Evolutionary conservation across 2,329 filamentous ascomycete species (phyloP).

Genomic region (Colletotrichum camelliae): DNA sequence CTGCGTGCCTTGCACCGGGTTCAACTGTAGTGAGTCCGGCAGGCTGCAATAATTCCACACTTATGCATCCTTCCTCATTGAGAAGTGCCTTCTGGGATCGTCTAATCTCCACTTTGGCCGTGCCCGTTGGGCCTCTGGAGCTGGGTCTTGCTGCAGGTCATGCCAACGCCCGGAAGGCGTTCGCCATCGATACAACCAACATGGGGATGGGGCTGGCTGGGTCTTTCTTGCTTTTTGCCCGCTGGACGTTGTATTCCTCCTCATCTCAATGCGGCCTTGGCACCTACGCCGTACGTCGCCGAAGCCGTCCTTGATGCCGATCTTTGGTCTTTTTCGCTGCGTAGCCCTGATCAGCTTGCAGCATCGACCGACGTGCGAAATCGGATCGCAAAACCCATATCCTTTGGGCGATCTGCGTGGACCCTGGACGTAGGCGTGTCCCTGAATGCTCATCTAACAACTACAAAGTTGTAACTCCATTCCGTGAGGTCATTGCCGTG

Average conservation of each 20-base stretch:
- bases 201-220: background rate
- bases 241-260: background rate
- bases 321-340: background rate
- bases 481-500: background rate
- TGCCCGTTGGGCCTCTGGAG: background rate
- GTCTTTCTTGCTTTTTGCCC: background rate
- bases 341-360: background rate
- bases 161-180: background rate
- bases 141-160: conserved; percentile 7
- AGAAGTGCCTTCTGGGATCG: background rate
- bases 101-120: background rate
- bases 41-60: background rate
- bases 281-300: background rate
- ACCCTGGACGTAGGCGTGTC: background rate
- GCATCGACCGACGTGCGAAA: background rate
- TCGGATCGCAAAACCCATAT: background rate
- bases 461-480: background rate
- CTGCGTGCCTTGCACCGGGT: background rate
- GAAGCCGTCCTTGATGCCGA: background rate
- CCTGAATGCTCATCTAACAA: background rate
- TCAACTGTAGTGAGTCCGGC: background rate
- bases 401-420: background rate
- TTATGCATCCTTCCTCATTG: background rate
- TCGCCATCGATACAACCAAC: background rate
- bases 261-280: background rate